Conservation (phyloP, 2,329 filamentous ascomycete genomes). For the Chaetomium sp. region DNA sequence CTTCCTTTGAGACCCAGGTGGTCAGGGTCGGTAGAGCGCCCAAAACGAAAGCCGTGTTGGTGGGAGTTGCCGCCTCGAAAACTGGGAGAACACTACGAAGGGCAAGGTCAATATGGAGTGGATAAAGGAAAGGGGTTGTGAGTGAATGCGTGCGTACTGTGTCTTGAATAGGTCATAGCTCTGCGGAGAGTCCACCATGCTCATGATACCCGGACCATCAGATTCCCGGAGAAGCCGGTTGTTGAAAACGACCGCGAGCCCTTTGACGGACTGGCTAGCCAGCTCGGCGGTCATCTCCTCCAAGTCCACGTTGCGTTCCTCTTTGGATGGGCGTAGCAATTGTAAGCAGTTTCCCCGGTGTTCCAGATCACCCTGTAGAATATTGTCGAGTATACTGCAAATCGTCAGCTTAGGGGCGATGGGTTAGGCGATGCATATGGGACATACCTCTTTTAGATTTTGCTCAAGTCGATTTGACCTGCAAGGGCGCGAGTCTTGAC, state of each 20-base stretch:
- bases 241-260: neutral
- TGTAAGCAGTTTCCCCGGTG: neutral
- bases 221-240: neutral
- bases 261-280: neutral
- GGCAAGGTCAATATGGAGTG: neutral
- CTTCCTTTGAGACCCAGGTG: neutral
- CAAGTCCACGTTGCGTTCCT: neutral
- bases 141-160: neutral
- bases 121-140: neutral
- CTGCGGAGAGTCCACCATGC: neutral
- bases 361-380: neutral
- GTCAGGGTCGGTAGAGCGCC: neutral
- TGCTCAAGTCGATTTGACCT: neutral
- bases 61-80: neutral
- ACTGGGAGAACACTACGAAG: neutral
- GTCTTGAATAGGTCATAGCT: conserved; percentile 5
- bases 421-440: neutral
- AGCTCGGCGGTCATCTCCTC: neutral
- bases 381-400: neutral
- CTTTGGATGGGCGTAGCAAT: neutral
- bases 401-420: neutral
- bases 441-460: conserved; percentile 1
- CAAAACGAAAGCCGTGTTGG: neutral
- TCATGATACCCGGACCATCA: neutral
- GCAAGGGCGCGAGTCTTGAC: neutral